Evolutionary conservation across 306 rosid species (phyloP).

Genomic region (Lotus japonicus): DNA sequence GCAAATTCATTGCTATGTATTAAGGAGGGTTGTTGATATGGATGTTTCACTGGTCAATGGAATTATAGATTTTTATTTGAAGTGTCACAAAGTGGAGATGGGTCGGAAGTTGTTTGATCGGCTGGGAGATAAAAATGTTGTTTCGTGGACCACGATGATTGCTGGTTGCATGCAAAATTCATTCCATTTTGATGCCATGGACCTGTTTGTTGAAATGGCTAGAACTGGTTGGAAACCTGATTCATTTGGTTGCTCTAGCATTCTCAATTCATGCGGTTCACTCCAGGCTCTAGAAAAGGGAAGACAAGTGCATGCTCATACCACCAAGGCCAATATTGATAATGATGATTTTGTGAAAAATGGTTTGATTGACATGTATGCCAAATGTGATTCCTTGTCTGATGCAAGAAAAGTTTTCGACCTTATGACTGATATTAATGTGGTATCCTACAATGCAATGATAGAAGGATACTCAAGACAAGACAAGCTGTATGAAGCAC

Average conservation of each 20-base stretch:
- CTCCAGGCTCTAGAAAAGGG: conserved; percentile 52
- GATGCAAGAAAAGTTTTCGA: conserved; percentile 68
- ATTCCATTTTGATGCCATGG: conserved; percentile 53
- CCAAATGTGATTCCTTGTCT: conserved; percentile 61
- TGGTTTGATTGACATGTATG: conserved; percentile 87
- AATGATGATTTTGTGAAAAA: conserved; percentile 67
- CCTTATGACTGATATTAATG: conserved; percentile 40
- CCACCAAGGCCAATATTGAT: conserved; percentile 58
- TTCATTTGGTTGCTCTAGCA: conserved; percentile 70
- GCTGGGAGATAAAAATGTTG: conserved; percentile 43
- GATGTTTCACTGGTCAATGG: conserved; percentile 72
- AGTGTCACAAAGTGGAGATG: conserved; percentile 59
- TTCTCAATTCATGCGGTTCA: conserved; percentile 85
- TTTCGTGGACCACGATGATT: conserved; percentile 92
- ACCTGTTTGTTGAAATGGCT: conserved; percentile 59
- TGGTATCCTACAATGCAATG: conserved; percentile 85
- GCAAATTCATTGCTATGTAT: conserved; percentile 72
- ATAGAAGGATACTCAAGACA: conserved; percentile 81
- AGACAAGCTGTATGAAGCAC: conserved; percentile 49
- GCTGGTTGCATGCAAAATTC: conserved; percentile 92
- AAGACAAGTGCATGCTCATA: conserved; percentile 70
- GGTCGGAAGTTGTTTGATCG: conserved; percentile 52
- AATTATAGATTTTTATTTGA: conserved; percentile 65
- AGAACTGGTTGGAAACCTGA: conserved; percentile 59
- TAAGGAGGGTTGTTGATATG: conserved; percentile 55